phyloP scores from a whole-genome alignment of 805 yeast species.

The Ogataea ganodermae region DNA sequence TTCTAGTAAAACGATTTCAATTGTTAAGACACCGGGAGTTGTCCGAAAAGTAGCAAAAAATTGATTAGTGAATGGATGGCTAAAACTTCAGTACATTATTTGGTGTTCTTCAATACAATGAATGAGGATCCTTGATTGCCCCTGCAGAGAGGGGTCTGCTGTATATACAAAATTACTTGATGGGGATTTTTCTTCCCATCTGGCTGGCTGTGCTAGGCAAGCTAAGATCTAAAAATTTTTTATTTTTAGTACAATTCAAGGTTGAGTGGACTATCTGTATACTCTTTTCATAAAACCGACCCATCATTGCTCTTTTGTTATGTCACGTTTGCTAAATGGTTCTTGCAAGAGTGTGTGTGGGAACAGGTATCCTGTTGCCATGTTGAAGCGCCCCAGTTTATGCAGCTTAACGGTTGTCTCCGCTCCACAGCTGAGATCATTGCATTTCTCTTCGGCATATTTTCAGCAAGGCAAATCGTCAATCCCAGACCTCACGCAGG shows the following conservation, averaged over 20 bases:
- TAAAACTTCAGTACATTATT: neutral
- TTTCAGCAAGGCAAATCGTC: neutral
- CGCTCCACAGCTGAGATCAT: neutral
- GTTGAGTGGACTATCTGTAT: neutral
- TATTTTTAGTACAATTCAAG: neutral
- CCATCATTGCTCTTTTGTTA: neutral
- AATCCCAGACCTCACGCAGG: conserved; percentile 14
- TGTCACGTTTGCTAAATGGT: neutral
- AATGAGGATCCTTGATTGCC: neutral
- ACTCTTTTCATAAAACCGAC: too few relatives aligned
- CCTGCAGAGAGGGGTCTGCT: neutral
- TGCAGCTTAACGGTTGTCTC: neutral
- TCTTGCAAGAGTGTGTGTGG: too few relatives aligned
- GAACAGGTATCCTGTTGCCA: neutral
- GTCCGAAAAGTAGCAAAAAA: too few relatives aligned
- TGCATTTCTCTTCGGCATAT: neutral
- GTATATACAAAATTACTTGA: too few relatives aligned
- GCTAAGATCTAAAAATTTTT: conserved; percentile 2
- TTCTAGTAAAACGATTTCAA: too few relatives aligned
- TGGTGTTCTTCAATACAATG: neutral
- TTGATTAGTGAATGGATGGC: neutral
- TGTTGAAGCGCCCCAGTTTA: neutral
- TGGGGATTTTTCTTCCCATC: too few relatives aligned
- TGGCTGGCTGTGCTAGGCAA: neutral
- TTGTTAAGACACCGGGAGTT: too few relatives aligned